Percentiles rank a stretch among this genome's conserved stretches.
Evolutionary conservation across 108 stramenopile genomes (phyloP).

Genomic region (Thalassiosira profunda): DNA sequence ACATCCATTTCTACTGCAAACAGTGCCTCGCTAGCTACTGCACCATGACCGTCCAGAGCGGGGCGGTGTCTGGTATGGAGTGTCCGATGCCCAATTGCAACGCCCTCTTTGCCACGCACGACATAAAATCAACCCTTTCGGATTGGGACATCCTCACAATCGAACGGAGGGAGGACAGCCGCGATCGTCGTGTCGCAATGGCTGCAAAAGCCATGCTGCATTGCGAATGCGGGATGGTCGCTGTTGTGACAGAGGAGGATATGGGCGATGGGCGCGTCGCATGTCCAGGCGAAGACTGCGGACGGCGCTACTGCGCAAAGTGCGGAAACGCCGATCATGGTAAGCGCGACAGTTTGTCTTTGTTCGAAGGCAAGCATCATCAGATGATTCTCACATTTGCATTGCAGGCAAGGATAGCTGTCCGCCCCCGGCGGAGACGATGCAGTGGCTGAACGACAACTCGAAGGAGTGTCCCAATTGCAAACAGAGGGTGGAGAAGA

Average conservation of each 20-base stretch:
- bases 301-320: slow-evolving; percentile 6
- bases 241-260: slow-evolving; percentile 6
- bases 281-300: slow-evolving; percentile 16
- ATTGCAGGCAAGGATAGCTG: slow-evolving; percentile 10
- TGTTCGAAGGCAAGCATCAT: no score
- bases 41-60: slow-evolving; percentile 9
- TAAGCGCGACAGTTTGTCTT: no score
- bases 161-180: slow-evolving; percentile 14
- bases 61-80: background rate
- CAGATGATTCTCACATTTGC: no score
- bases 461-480: slow-evolving; percentile 23
- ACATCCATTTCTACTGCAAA: slow-evolving; percentile 9
- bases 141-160: slow-evolving; percentile 7
- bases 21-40: background rate
- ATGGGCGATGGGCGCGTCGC: slow-evolving; percentile 7
- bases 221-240: slow-evolving; percentile 17
- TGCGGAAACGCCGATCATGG: slow-evolving; percentile 16
- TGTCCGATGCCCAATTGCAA: slow-evolving; percentile 10
- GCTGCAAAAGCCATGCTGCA: slow-evolving; percentile 13
- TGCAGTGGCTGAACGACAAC: slow-evolving; percentile 32
- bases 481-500: slow-evolving; percentile 19
- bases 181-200: background rate
- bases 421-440: slow-evolving; percentile 10
- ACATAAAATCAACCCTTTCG: slow-evolving; percentile 1
- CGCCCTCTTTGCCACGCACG: slow-evolving; percentile 4